phyloP scores from a whole-genome alignment of 768 basidiomycete genomes.

The Auriscalpium microsporum region DNA sequence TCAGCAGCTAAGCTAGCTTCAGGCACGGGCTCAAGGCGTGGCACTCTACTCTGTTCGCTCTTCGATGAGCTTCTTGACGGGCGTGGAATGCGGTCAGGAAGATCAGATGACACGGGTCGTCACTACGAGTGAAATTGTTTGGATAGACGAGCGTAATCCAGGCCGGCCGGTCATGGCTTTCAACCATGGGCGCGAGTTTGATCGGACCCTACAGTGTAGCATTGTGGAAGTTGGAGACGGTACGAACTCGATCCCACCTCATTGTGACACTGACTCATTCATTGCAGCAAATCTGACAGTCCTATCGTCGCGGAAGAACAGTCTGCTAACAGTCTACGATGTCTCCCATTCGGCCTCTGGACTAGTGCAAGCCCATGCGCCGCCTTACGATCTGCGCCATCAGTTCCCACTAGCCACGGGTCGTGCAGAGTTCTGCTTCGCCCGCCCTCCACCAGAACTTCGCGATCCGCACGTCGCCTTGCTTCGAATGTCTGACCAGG shows the following conservation, averaged over 20 bases:
- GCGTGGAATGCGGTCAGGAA: slow-evolving; percentile 35
- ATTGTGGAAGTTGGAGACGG: slow-evolving; percentile 31
- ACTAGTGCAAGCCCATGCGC: slow-evolving; percentile 35
- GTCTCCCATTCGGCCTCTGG: slow-evolving; percentile 34
- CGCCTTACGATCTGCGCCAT: slow-evolving; percentile 38
- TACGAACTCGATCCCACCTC: slow-evolving; percentile 8
- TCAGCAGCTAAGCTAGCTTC: neutral
- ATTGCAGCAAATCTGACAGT: slow-evolving; percentile 42
- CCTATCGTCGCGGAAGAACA: slow-evolving; percentile 51
- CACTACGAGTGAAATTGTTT: slow-evolving; percentile 55
- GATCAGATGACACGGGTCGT: slow-evolving; percentile 44
- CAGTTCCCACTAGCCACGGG: slow-evolving; percentile 17
- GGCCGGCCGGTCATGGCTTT: slow-evolving; percentile 50
- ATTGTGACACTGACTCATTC: neutral
- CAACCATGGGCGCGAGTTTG: slow-evolving; percentile 51
- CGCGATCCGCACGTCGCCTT: slow-evolving; percentile 4
- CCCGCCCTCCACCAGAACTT: slow-evolving; percentile 21
- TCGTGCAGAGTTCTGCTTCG: slow-evolving; percentile 26
- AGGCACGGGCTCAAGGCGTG: slow-evolving; percentile 1
- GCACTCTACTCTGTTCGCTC: slow-evolving; percentile 28
- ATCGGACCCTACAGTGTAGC: slow-evolving; percentile 43
- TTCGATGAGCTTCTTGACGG: slow-evolving; percentile 40
- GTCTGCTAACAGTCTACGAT: slow-evolving; percentile 57
- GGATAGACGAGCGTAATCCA: slow-evolving; percentile 62
- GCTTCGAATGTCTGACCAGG: slow-evolving; percentile 8